Conservation (phyloP, 2,329 filamentous ascomycete species). For the Pseudogymnoascus sp. region DNA sequence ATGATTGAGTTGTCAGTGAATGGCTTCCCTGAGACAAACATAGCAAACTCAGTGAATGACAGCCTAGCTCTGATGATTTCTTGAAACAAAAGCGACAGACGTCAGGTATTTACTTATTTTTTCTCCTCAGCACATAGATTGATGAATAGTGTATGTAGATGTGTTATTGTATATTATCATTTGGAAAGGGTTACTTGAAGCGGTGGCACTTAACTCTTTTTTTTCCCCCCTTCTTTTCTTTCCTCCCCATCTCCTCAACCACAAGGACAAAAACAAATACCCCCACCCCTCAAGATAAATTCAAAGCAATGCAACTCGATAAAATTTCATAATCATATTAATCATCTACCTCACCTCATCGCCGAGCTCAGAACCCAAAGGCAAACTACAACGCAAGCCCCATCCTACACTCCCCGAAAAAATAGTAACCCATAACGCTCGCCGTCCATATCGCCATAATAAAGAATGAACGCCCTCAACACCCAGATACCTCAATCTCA, state of each 20-base stretch:
- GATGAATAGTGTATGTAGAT: background rate
- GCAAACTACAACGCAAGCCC: background rate
- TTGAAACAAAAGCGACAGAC: background rate
- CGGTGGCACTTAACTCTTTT: background rate
- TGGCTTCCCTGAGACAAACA: background rate
- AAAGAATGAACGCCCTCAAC: background rate
- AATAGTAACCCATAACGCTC: background rate
- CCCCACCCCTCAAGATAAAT: background rate
- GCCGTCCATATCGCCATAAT: background rate
- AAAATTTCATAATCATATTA: conserved; percentile 9
- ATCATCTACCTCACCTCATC: background rate
- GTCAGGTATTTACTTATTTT: background rate
- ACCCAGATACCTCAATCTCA: background rate
- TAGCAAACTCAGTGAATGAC: background rate
- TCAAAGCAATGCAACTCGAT: background rate
- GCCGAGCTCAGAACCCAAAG: background rate
- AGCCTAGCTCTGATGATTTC: background rate
- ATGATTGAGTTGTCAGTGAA: background rate
- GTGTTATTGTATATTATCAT: background rate
- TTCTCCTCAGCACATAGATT: background rate
- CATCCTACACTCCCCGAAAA: background rate
- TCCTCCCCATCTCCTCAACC: background rate
- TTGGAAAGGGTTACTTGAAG: background rate
- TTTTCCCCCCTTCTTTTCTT: background rate
- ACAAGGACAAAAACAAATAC: background rate